Evolutionary conservation across 1,284 basidiomycete genomes (phyloP).

Genomic region (Cutaneotrichosporon dermatis): DNA sequence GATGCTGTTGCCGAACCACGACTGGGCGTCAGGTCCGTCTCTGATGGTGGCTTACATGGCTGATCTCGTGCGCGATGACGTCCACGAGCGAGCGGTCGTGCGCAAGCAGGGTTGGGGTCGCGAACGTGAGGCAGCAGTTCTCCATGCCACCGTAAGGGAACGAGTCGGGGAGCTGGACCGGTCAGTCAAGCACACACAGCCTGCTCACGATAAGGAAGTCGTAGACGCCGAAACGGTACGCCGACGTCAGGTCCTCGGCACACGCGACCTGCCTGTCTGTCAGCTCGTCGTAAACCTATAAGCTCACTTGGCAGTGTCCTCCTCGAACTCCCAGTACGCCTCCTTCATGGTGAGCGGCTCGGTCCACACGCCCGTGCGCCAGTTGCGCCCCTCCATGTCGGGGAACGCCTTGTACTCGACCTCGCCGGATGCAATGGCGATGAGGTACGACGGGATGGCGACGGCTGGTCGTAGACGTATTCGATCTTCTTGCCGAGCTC

Average conservation of each 20-base stretch:
- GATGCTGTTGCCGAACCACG: slow-evolving; percentile 81
- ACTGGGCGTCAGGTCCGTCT: slow-evolving; percentile 52
- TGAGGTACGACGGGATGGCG: slow-evolving; percentile 77
- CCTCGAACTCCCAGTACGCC: slow-evolving; percentile 81
- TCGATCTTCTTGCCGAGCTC: slow-evolving; percentile 58
- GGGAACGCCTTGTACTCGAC: slow-evolving; percentile 68
- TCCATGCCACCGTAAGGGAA: slow-evolving; percentile 80
- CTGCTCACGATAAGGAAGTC: slow-evolving; percentile 66
- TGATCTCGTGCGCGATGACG: slow-evolving; percentile 65
- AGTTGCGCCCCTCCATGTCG: slow-evolving; percentile 59
- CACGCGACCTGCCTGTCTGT: slow-evolving; percentile 52
- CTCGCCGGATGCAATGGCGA: slow-evolving; percentile 82
- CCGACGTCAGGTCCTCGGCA: slow-evolving; percentile 68
- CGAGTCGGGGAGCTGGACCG: slow-evolving; percentile 64
- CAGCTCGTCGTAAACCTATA: neutral
- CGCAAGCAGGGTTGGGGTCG: slow-evolving; percentile 78
- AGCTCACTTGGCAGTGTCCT: slow-evolving; percentile 67
- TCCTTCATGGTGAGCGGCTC: slow-evolving; percentile 77
- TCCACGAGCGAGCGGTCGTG: slow-evolving; percentile 81
- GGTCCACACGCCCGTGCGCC: slow-evolving; percentile 82
- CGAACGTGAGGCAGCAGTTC: slow-evolving; percentile 70
- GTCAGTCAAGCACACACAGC: too few relatives aligned
- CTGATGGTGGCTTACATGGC: slow-evolving; percentile 33
- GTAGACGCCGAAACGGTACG: slow-evolving; percentile 84
- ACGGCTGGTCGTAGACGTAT: slow-evolving; percentile 61